phyloP scores from a whole-genome alignment of 2,329 filamentous ascomycete genomes.

The Fusarium robinianum region DNA sequence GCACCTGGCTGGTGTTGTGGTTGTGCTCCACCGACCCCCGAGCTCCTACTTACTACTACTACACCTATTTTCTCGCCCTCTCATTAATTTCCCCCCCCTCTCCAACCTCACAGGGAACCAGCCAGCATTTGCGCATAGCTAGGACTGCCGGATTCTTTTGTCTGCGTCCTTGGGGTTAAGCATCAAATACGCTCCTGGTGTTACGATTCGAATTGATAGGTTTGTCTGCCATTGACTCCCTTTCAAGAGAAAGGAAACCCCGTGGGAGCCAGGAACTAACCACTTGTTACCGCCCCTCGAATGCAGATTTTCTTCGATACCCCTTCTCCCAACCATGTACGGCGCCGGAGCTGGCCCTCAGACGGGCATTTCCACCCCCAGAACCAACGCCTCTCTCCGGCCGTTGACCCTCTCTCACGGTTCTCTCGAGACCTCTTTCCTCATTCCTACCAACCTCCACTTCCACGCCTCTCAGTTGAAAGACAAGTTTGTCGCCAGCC shows the following conservation, averaged over 20 bases:
- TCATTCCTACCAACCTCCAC: conserved; percentile 92
- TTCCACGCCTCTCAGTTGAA: conserved; percentile 95
- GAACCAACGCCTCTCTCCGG: conserved; percentile 89
- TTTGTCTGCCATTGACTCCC: conserved; percentile 28
- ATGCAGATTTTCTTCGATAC: conserved; percentile 48
- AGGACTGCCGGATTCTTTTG: conserved; percentile 33
- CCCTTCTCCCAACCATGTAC: conserved; percentile 72
- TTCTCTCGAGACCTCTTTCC: conserved; percentile 93
- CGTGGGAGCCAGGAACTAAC: conserved; percentile 21
- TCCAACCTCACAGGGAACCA: conserved; percentile 36
- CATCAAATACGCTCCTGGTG: conserved; percentile 32
- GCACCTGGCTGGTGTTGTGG: conserved; percentile 38
- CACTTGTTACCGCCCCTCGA: conserved; percentile 5
- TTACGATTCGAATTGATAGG: conserved; percentile 41
- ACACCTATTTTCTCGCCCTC: conserved; percentile 23
- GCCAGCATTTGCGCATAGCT: conserved; percentile 35
- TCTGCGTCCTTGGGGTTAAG: conserved; percentile 37
- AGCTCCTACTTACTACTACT: too few species aligned
- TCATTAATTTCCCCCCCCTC: conserved; percentile 36
- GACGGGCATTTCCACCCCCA: conserved; percentile 95
- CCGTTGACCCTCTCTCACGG: conserved; percentile 91
- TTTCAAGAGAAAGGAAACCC: background rate
- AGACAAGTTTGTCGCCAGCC: conserved; percentile 81
- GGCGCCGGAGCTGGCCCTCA: conserved; percentile 81
- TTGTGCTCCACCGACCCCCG: conserved; percentile 35